Base-by-base conservation (phyloP, 805 yeast species). In the Schwanniomyces polymorphus region DNA sequence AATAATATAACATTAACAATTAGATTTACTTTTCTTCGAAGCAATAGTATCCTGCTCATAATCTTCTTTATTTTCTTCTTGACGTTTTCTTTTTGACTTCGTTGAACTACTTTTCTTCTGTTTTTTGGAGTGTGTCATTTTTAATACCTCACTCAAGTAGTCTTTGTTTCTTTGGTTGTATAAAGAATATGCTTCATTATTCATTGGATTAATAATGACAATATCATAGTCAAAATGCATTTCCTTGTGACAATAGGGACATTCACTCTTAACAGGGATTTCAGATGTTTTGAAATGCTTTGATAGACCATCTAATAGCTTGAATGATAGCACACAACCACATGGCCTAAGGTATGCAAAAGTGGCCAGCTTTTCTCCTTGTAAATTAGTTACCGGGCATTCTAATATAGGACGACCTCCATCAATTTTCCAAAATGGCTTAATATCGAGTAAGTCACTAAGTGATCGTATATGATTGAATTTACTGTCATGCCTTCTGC, bases 311-410 rank as follows among this genome's bases (percentile, higher is more conserved):
- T 50, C 43, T 6, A 68, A 47, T 4, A 61, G 45, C 38, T 57
- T 64, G 39, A 54, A 51, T 4, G 68, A 59, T 9, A 72, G 16
- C 1, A 71, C 67, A 53, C 77, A 72, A 12, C 77, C 77, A 56
- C 78, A 73, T 0, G 60, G 45, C 39, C 76, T 60, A 18, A 65
- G 56, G 42, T 70, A 72, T 7, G 59, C 62, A 42, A 61, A 65
- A 2, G 52, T 42, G 17, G 47, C 29, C 12, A 54, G 51, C 2
- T 46, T 45, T n/a, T 52, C 45, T 39, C 53, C 50, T 38, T 50
- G 44, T 18, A 55, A 55, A 21, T 56, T 56, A 3, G 68, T 60
- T 9, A 69, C 60, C 5, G 75, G 74, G 51, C 78, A 73, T 18
- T 52, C 55, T 7, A 70, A 53, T 26, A 40, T 42, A 1, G 43